Base-by-base conservation (phyloP, 2,329 filamentous ascomycete genomes). In the Ceratocystis colombiana region DNA sequence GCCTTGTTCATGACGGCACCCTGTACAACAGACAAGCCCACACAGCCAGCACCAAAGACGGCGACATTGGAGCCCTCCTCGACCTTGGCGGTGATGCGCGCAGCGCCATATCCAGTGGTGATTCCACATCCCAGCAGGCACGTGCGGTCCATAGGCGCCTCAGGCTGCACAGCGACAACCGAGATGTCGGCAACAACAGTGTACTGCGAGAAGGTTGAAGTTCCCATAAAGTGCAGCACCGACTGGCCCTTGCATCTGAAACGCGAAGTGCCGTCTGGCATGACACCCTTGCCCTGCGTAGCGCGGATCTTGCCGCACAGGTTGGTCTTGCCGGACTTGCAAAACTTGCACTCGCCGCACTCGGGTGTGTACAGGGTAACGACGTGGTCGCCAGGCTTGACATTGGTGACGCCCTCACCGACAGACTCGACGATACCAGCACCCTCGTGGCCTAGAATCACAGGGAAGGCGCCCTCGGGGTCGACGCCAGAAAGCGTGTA, bases 251-350 rank as follows among this genome's bases (percentile, higher is more conserved):
- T 94, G 83, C 88, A 91, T 78, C 84, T 90, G 86, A 97, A 96
- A 73, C 94, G 89, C 67, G 88, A 88, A 71, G 93, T 97, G 73
- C 93, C 93, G 77, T 99, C 94, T 67, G 94, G 94, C 92, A 99
- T 96, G 71, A 96, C 85, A 74, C 94, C 94, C 77, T 87, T 88
- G 73, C 94, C 94, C 80, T 99, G 94, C 57, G 94, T 97, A 59
- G 90, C 90, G 73, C 94, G 88, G 78, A 99, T 99, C 85, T 97
- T 97, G 77, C 94, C 94, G 80, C 93, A 97, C 68, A 97, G 88
- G 79, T 97, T 96, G 73, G 93, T 97, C 87, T 99, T 99, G 79
- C 93, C 94, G 53, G 93, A 97, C 78, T 90, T 94, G 88, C 94
- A 99, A 84, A 97, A 97, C 82, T 97, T 97, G 86, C 94, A 99